Evolutionary conservation across 192 early-diverging fungal species (phyloP), one percentile per base, ranked within the genome.

Genomic region (Backusella macrospora): DNA sequence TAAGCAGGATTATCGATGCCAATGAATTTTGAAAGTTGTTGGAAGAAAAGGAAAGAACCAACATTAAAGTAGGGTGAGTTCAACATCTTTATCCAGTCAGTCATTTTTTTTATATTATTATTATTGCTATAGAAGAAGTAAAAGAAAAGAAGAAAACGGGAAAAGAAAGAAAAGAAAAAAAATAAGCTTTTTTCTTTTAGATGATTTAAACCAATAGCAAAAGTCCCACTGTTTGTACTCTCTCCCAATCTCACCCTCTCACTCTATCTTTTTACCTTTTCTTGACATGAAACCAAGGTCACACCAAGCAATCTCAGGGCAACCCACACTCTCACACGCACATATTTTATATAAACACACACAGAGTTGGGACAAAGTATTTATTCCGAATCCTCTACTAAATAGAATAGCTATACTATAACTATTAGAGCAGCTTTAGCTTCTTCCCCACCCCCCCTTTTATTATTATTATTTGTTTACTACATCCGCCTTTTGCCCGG

Each of bases 11-110:
- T 81, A 69, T 95, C 92, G 8, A 93, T 84, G 48, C 91, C 81
- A 48, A 90, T 70, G 71, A 71, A 81, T 76, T 91, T 90, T 72
- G 86, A 81, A 55, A 90, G 14, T 80, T 92, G 90, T 43, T 89
- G 85, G 63, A 92, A 85, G 43, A 90, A 82, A 10, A 93, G 59
- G 62, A 84, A 87, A 13, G 70, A 65, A 0, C 42, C 74, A 77
- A 92, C 67, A 75, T 87, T 87, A 62, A 84, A 75, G 0, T 76
- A 63, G 40, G 77, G 74, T 26, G 78, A 59, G 48, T 70, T 75
- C 3, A 78, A 26, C 2, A 18, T 44, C 18, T 72, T 71, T n/a
- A 38, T 40, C n/a, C 16, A 72, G 13, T 64, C 37, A 1, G 64
- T 38, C 75, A 76, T 76, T 39, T 43, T 40, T 40, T 12, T 40